phyloP scores from a whole-genome alignment of 768 basidiomycete genomes.

The Serendipita sp. region DNA sequence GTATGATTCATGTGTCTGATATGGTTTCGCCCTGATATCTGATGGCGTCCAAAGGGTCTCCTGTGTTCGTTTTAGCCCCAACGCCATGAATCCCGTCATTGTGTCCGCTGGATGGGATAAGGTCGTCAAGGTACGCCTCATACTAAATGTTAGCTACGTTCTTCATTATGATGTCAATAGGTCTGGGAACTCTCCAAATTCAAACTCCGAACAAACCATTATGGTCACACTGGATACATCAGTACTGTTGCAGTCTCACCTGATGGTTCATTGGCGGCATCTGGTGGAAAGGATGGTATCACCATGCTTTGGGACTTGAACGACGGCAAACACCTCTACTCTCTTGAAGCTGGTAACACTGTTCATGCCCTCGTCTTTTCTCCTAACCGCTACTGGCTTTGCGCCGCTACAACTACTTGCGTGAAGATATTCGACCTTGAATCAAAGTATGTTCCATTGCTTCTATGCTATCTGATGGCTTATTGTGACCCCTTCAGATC shows the following conservation, averaged over 20 bases:
- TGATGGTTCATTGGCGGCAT: conserved; percentile 95
- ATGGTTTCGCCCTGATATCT: not conserved
- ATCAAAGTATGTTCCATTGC: conserved; percentile 63
- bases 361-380: conserved; percentile 99
- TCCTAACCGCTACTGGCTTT: conserved; percentile 99
- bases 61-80: conserved; percentile 98
- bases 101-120: conserved; percentile 99
- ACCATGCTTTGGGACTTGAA: conserved; percentile 99
- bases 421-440: conserved; percentile 99
- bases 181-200: conserved; percentile 99
- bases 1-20: conserved; percentile 21
- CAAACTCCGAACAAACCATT: conserved; percentile 99
- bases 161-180: conserved; percentile 25
- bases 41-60: conserved; percentile 54
- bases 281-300: conserved; percentile 98
- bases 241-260: conserved; percentile 97
- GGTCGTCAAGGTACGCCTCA: conserved; percentile 80
- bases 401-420: conserved; percentile 90
- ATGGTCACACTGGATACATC: conserved; percentile 98
- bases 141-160: not conserved
- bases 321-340: conserved; percentile 99
- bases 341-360: conserved; percentile 92
- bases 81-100: conserved; percentile 92
- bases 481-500: conserved; percentile 34
- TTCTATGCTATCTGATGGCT: not conserved